Conservation (phyloP, 306 rosid species). For the Castanea sativa region DNA sequence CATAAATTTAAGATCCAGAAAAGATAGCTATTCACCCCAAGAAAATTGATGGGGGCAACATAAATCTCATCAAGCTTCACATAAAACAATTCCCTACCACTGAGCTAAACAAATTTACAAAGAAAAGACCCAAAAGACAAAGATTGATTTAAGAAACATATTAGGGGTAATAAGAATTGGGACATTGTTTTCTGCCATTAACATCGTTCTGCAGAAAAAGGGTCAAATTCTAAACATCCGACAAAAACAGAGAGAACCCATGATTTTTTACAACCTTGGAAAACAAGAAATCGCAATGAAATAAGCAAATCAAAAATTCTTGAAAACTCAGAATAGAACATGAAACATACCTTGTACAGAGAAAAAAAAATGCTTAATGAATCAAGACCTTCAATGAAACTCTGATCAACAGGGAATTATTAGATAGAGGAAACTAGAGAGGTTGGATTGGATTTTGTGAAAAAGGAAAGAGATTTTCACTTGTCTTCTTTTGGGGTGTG, state of each 20-base stretch:
- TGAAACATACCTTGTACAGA: conserved; percentile 8
- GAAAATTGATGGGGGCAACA: neutral
- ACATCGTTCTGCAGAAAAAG: neutral
- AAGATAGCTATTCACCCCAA: neutral
- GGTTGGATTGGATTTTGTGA: neutral
- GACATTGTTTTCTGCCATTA: no score
- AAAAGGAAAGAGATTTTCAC: neutral
- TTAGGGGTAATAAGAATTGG: no score
- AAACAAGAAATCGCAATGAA: neutral
- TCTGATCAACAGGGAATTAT: neutral
- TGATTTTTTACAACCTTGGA: neutral
- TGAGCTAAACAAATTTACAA: no score
- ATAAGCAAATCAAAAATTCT: neutral
- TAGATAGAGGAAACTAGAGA: neutral
- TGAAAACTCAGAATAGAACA: neutral
- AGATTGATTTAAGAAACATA: no score
- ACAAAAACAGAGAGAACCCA: neutral
- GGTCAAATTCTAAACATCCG: neutral
- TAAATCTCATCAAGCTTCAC: neutral
- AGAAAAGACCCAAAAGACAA: no score
- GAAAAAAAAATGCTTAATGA: neutral
- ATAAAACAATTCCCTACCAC: neutral
- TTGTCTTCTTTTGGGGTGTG: neutral
- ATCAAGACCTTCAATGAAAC: neutral
- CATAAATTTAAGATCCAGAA: neutral